Evolutionary conservation across 345 rosid species (phyloP), one percentile per base, ranked within the genome.

Genomic region (Nephelium lappaceum): DNA sequence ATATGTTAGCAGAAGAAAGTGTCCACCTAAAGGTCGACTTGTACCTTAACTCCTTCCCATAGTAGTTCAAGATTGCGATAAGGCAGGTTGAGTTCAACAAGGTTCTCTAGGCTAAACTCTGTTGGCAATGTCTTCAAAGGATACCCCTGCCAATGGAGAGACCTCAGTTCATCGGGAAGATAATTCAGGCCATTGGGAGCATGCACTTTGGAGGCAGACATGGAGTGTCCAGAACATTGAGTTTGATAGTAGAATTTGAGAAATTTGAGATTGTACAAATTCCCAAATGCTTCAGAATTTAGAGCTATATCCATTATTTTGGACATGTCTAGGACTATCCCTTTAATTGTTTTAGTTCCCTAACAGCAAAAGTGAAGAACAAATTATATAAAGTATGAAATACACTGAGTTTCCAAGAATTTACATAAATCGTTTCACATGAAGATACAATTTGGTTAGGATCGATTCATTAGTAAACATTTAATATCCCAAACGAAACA

Each of bases 101-200:
- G 80, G 10, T 83, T 77, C 24, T 79, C 75, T 0, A 83, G 84
- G 38, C 65, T 55, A 62, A 81, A 83, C 16, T 67, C 47, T 6
- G 43, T 23, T 47, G 86, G 86, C 64, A 87, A 11, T 21, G 82
- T 78, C 8, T 71, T 78, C 23, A 68, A 27, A 0, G 87, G 85
- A 57, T 27, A 87, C 39, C 83, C 74, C 57, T 36, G 51, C 89
- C 87, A 83, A 11, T 77, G 74, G 67, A 87, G 79, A 81, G 77
- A 81, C 42, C 84, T 66, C 21, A 85, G 72, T 78, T 83, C 79
- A 21, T 31, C 11, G 1, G 88, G 72, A 75, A 87, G 80, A 31
- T 51, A 75, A 24, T 81, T 25, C 73, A 83, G 84, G 8, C 77
- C 78, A 14, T 16, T 71, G 3, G 74, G 72, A n/a, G 83, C 74